Base-by-base conservation (phyloP, 192 early-diverging fungal genomes). In the Coemansia aciculifera region DNA sequence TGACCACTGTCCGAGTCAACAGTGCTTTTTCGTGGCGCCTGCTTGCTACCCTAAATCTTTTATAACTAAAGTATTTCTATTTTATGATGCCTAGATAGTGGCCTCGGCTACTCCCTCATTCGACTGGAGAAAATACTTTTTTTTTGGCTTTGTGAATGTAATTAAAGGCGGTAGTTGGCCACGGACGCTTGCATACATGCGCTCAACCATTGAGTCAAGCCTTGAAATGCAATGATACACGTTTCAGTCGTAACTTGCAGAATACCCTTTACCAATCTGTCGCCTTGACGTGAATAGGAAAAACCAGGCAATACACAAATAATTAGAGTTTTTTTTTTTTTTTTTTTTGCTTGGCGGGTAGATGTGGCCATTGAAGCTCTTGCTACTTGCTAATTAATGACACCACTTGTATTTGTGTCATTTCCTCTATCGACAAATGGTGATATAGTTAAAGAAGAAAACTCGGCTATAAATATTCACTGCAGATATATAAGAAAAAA, bases 111-210 rank as follows among this genome's bases (percentile, higher is more conserved):
- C 31, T 32, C 11, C 11, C 13, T 11, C 5, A 57, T 32, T 57
- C 3, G 21, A 39, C 34, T 39, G 59, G 21, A 11, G 17, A 34
- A 17, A 5, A 6, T 32, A 27, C 54, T 34, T 32, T 15, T 34
- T 60, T n/a, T n/a, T n/a, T n/a, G n/a, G n/a, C n/a, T n/a, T 38
- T 38, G 19, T 23, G 59, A 60, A 39, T 60, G 36, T 12, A 60
- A 60, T 60, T 60, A 15, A 60, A 38, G 59, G 59, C 59, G 36
- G 59, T 15, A 60, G 59, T 60, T 36, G 21, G 59, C 21, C 3
- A 60, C 8, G n/a, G 1, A 36, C n/a, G 59, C 59, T n/a, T 60
- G 59, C n/a, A 60, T 37, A 21, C 12, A 3, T 39, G 21, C 37
- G 2, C 29, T 60, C 12, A 38, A 3, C 34, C 19, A 38, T 13